These are phyloP conservation scores for Chlorella sp. DNA, from an alignment of 139 green algal genomes.

Conservation along the genomic window DNA sequence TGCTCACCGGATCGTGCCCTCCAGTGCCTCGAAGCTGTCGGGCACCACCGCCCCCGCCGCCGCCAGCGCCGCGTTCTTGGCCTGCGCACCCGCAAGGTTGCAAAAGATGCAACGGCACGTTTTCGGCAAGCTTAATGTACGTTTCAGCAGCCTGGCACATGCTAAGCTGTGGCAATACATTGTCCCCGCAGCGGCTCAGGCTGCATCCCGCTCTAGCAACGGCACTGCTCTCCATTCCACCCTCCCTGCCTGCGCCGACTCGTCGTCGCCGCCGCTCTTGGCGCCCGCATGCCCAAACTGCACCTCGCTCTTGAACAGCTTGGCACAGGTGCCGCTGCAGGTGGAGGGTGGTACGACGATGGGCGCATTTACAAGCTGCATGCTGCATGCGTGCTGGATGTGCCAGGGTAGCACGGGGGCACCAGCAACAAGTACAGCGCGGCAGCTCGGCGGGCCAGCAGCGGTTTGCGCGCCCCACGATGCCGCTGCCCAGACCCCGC, in stretches of 20 bases:
- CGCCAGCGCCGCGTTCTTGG: conserved; percentile 89
- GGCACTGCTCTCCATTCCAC: background rate
- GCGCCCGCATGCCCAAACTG: conserved; percentile 96
- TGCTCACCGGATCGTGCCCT: conserved; percentile 64
- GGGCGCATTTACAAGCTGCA: no score
- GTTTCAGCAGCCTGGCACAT: no score
- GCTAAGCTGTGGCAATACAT: no score
- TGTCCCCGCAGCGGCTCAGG: no score
- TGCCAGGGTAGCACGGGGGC: background rate
- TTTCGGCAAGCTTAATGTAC: no score
- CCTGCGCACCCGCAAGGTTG: no score
- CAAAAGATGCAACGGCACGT: no score
- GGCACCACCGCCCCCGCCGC: conserved; percentile 89
- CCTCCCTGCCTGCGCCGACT: conserved; percentile 46
- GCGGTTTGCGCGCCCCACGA: no score
- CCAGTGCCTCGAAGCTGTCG: conserved; percentile 89
- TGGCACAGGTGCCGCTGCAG: conserved; percentile 88
- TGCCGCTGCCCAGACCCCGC: no score
- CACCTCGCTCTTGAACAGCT: conserved; percentile 94
- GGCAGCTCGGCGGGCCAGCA: no score
- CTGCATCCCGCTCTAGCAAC: background rate
- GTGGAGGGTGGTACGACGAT: no score
- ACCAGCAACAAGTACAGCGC: background rate
- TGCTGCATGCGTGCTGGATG: no score
- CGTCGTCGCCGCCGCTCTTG: conserved; percentile 70